Evolutionary conservation across 257 asterid genomes (phyloP).

Genomic region (Ajuga chamaepitys): DNA sequence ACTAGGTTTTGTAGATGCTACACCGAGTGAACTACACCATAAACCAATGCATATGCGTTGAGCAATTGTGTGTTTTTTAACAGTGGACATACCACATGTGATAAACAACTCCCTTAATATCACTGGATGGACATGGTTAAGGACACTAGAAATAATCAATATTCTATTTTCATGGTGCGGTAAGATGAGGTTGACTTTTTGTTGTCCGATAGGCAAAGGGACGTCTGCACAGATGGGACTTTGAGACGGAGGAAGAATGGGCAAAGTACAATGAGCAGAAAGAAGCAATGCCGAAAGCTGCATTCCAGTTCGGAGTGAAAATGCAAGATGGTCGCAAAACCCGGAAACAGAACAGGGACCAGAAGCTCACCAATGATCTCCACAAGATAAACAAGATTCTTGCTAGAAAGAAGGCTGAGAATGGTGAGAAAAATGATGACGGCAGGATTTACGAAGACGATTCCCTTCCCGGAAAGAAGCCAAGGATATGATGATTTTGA

Average conservation of each 20-base stretch:
- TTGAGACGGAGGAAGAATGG: conserved; percentile 99
- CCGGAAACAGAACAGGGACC: conserved; percentile 91
- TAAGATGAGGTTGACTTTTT: background rate
- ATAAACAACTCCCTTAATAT: too few species aligned
- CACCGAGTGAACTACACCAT: too few species aligned
- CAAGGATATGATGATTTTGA: conserved; percentile 44
- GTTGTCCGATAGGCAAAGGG: conserved; percentile 73
- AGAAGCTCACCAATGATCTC: conserved; percentile 85
- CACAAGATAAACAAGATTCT: conserved; percentile 91
- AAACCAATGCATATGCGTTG: too few species aligned
- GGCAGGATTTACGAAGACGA: conserved; percentile 50
- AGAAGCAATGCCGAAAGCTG: conserved; percentile 99
- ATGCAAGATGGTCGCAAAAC: conserved; percentile 99
- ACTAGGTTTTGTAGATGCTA: too few species aligned
- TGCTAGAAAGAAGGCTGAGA: conserved; percentile 72
- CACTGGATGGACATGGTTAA: background rate
- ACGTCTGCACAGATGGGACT: conserved; percentile 97
- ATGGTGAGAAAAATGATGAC: conserved; percentile 46
- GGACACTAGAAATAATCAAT: too few species aligned
- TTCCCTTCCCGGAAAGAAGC: conserved; percentile 80
- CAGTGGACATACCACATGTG: too few species aligned
- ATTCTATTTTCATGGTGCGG: background rate
- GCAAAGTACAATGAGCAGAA: conserved; percentile 93
- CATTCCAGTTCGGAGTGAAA: conserved; percentile 98
- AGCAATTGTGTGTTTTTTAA: too few species aligned